phyloP scores from a whole-genome alignment of 73 alveolate genomes.

The Diophrys sp. region DNA sequence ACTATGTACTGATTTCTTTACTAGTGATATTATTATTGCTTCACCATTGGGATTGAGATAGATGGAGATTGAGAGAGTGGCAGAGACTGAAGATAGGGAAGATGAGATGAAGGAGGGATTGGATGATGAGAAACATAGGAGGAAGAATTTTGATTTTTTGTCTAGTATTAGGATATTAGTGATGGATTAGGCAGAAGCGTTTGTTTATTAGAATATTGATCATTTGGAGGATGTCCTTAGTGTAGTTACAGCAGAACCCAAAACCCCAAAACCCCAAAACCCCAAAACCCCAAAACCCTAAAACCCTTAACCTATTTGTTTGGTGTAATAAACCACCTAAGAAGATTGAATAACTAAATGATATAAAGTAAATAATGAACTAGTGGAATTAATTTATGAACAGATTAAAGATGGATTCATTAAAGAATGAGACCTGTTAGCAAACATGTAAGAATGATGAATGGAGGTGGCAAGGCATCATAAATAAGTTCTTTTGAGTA shows the following conservation, averaged over 20 bases:
- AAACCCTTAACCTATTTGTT: too few relatives aligned
- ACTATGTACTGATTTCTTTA: constrained; percentile 69
- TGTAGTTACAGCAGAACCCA: too few relatives aligned
- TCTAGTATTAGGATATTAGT: constrained; percentile 69
- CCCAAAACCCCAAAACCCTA: too few relatives aligned
- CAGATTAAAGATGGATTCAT: too few relatives aligned
- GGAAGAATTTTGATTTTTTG: constrained; percentile 78
- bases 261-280: too few relatives aligned
- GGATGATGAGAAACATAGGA: constrained; percentile 29
- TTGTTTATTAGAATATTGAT: constrained; percentile 78
- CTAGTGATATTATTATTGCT: constrained; percentile 79
- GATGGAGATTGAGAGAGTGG: constrained; percentile 77
- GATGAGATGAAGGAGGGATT: too few relatives aligned
- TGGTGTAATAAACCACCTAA: constrained; percentile 79
- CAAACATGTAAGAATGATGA: too few relatives aligned
- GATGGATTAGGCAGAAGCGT: constrained; percentile 81
- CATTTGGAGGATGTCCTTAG: constrained; percentile 82
- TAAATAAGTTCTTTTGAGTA: too few relatives aligned
- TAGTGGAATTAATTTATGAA: too few relatives aligned
- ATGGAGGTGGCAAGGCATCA: too few relatives aligned
- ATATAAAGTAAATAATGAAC: too few relatives aligned
- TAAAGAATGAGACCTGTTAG: too few relatives aligned
- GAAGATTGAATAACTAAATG: constrained; percentile 69
- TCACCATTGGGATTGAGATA: constrained; percentile 84
- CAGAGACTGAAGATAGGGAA: constrained; percentile 39